Percentiles rank a stretch among this genome's conserved stretches.
These are phyloP conservation scores for Cystofilobasidium bisporidii DNA, from an alignment of 768 basidiomycete species.

Conservation along the genomic window DNA sequence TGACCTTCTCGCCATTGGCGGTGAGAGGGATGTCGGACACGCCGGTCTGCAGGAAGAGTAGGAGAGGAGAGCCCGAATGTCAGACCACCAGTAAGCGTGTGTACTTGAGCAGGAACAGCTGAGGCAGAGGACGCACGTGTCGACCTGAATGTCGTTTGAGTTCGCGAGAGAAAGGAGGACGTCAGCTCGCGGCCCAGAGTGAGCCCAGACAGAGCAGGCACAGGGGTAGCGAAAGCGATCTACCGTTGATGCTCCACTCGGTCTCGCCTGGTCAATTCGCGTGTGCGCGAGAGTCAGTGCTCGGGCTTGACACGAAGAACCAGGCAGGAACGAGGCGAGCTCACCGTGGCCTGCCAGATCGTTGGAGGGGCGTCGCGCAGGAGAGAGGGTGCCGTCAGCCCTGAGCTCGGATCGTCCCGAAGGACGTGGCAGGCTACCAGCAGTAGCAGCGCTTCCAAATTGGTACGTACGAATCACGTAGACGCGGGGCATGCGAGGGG, in stretches of 20 bases:
- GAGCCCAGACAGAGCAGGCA: no score
- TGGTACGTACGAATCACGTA: conserved; percentile 22
- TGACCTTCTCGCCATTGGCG: conserved; percentile 21
- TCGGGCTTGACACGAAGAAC: background rate
- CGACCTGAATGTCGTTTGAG: conserved; percentile 1
- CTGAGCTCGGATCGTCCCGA: no score
- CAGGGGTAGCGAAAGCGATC: background rate
- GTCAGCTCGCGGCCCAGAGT: no score
- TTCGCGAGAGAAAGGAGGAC: background rate
- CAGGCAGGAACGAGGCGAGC: background rate
- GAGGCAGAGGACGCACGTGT: conserved; percentile 17
- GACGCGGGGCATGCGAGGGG: conserved; percentile 28
- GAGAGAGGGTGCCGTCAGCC: background rate
- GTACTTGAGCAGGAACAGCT: no score
- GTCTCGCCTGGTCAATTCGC: conserved; percentile 7
- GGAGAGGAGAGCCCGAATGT: background rate
- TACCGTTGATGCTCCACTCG: conserved; percentile 23
- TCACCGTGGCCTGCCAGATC: conserved; percentile 20
- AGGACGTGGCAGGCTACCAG: background rate
- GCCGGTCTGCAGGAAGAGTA: conserved; percentile 24
- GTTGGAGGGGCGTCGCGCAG: background rate
- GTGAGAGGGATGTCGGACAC: conserved; percentile 29
- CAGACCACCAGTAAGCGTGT: background rate
- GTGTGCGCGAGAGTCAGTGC: background rate
- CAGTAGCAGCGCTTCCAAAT: no score